Percentiles rank a stretch among this genome's conserved stretches.
These are phyloP conservation scores for Fomitopsis pulvina DNA, from an alignment of 768 basidiomycete genomes.

Conservation along the genomic window DNA sequence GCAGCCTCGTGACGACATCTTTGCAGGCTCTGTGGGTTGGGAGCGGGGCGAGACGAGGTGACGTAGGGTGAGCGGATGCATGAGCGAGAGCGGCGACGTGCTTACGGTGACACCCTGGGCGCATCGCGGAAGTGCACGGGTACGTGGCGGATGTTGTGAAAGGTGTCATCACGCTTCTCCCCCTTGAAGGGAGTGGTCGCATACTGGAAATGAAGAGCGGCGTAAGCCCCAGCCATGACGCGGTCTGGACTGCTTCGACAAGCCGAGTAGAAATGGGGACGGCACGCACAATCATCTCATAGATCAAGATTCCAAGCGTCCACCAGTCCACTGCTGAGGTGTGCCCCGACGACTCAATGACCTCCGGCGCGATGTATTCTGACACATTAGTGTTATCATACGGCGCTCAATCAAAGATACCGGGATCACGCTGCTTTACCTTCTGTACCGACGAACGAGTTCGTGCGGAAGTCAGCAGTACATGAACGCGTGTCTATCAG, in stretches of 20 bases:
- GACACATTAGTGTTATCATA: conserved; percentile 22
- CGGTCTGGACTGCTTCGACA: not conserved
- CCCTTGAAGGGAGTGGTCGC: conserved; percentile 99
- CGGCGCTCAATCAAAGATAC: conserved; percentile 8
- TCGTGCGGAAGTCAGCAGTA: conserved; percentile 95
- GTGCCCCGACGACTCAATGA: conserved; percentile 93
- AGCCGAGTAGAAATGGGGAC: not conserved
- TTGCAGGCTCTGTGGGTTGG: conserved; percentile 62
- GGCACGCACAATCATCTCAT: conserved; percentile 93
- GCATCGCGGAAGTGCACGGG: conserved; percentile 83
- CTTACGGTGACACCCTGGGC: conserved; percentile 72
- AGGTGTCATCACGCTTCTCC: conserved; percentile 87
- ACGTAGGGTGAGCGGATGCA: conserved; percentile 5
- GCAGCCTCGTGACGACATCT: conserved; percentile 76
- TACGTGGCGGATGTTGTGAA: conserved; percentile 87
- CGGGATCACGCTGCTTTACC: conserved; percentile 38
- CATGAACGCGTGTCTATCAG: conserved; percentile 96
- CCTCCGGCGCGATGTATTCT: conserved; percentile 99
- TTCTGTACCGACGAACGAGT: conserved; percentile 99
- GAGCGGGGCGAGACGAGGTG: not conserved
- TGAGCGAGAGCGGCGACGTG: conserved; percentile 12
- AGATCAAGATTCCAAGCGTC: conserved; percentile 97
- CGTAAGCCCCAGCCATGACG: not conserved
- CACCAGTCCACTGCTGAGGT: conserved; percentile 99
- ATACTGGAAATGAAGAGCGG: conserved; percentile 49